Percentiles rank a stretch among this genome's conserved stretches.
phyloP scores from a whole-genome alignment of 352 stramenopile species.

The Globisporangium abappressorium region DNA sequence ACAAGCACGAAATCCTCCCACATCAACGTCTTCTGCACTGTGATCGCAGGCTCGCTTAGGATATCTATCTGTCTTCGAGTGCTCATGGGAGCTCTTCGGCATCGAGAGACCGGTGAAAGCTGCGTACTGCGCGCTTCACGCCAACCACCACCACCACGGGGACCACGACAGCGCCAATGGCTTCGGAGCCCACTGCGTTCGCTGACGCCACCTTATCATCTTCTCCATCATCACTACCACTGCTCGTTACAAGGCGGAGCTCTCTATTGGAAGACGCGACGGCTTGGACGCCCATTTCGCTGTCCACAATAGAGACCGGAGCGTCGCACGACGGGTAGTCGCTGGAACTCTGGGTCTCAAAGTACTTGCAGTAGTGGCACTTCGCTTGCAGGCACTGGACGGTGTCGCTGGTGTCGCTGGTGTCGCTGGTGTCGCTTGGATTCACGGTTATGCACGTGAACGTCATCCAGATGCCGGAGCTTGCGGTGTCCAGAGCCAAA shows the following conservation, averaged over 20 bases:
- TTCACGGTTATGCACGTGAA: not conserved
- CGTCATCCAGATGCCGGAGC: constrained; percentile 10
- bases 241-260: not conserved
- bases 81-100: not conserved
- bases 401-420: not conserved
- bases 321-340: constrained; percentile 11
- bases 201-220: not conserved
- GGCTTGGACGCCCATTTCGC: not conserved
- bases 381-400: not conserved
- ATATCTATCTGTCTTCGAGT: too few species aligned
- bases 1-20: too few species aligned
- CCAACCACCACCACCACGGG: not conserved
- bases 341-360: not conserved
- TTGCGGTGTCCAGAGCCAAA: not conserved
- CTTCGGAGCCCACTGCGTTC: not conserved
- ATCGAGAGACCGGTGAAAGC: not conserved
- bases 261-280: not conserved
- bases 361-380: constrained; percentile 18
- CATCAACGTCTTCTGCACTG: too few species aligned
- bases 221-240: not conserved
- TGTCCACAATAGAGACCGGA: constrained; percentile 5
- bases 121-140: too few species aligned
- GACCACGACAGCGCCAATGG: not conserved
- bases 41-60: too few species aligned
- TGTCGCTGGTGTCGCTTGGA: not conserved